Base-by-base conservation (phyloP, 805 yeast species). In the Priceomyces carsonii region DNA sequence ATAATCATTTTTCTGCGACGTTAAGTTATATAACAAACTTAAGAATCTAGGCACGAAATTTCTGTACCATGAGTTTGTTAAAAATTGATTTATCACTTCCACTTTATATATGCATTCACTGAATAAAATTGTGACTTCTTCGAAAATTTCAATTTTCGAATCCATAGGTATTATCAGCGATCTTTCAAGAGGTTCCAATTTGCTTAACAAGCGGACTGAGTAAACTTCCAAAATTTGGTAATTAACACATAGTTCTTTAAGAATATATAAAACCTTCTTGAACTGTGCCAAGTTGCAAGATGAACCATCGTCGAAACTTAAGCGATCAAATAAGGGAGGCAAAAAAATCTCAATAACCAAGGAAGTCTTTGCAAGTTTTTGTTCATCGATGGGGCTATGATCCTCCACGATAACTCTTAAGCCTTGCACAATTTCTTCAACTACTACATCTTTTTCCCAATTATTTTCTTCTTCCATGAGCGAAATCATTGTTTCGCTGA, bases 391-490 rank as follows among this genome's bases (percentile, higher is more conserved):
- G 8, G 12, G 30, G 8, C 48, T 43, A 6, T 16, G 33, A 6
- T 43, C 44, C 1, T 57, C 48, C n/a, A 77, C 69, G 2, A 82
- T 48, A 8, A 58, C 59, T 5, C 73, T 69, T 32, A 89, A 57
- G 0, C 88, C 80, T 7, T 63, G 70, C 16, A 83, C 52, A 9
- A 81, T 69, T 9, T 79, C 79, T 12, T 60, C 61, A 25, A 75
- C 68, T 1, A 85, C 71, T 16, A 75, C 66, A 25, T 75, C 75
- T 26, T 76, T 72, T 17, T 53, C 52, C 54, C 60, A 52, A 21
- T 38, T 39, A 3, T 38, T 29, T 8, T 59, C 66, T 42, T 71
- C 79, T 3, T 59, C 59, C n/a, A 81, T 54, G 12, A 48, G 37
- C 4, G 34, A 38, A 5, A 44, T 32, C 6, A 85, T 63, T 9